Conservation (phyloP, 371 early-diverging fungal species). For the Actinomortierella ambigua region DNA sequence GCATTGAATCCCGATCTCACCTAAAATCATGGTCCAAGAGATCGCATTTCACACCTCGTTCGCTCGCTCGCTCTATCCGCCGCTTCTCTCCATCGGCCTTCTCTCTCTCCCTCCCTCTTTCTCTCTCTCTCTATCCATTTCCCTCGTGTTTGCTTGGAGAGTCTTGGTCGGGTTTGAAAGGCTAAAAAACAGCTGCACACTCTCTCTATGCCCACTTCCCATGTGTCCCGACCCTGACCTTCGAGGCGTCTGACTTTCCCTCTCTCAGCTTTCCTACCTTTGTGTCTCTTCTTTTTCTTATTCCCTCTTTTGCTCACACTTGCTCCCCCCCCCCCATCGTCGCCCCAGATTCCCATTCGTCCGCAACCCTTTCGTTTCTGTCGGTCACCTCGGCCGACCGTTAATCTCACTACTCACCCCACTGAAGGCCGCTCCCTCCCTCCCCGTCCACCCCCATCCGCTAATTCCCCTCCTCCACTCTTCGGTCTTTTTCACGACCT, state of each 20-base stretch:
- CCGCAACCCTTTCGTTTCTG: no score
- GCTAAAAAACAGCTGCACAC: no score
- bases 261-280: background rate
- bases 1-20: no score
- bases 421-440: background rate
- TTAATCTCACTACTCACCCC: background rate
- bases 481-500: constrained; percentile 13
- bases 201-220: background rate
- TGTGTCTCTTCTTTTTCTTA: background rate
- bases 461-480: constrained; percentile 1
- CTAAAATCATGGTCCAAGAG: no score
- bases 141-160: no score
- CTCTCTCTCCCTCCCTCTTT: background rate
- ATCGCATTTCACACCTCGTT: no score
- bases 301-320: background rate
- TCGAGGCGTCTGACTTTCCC: background rate
- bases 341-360: no score
- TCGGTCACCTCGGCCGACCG: no score
- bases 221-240: background rate
- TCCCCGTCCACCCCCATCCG: background rate
- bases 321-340: background rate
- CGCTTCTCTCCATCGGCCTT: background rate
- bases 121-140: constrained; percentile 3
- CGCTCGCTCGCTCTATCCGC: background rate
- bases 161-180: no score